Percentiles rank a stretch among this genome's conserved stretches.
phyloP scores from a whole-genome alignment of 2,329 filamentous ascomycete genomes.

The Fusarium sp. region DNA sequence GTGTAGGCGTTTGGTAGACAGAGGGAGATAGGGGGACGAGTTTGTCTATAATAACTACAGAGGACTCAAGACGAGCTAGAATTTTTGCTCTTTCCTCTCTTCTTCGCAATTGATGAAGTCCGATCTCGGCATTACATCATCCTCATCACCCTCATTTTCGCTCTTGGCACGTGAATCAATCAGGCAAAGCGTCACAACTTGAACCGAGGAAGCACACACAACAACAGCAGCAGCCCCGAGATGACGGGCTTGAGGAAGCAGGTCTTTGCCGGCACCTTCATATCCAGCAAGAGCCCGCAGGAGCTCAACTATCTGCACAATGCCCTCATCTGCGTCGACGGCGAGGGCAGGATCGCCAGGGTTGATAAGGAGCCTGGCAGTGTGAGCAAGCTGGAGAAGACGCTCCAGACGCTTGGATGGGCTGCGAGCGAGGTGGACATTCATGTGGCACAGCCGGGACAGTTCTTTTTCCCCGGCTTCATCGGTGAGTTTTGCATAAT shows the following conservation, averaged over 20 bases:
- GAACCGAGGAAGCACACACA: not conserved
- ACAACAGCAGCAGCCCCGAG: not conserved
- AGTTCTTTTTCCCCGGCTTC: conserved; percentile 89
- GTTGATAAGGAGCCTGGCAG: conserved; percentile 54
- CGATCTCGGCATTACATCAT: conserved; percentile 11
- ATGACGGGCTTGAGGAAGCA: conserved; percentile 51
- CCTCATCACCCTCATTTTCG: not conserved
- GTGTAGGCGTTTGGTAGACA: not conserved
- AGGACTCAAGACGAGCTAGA: not conserved
- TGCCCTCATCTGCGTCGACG: conserved; percentile 63
- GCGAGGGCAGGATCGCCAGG: conserved; percentile 61
- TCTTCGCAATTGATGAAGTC: not conserved
- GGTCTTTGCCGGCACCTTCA: conserved; percentile 66
- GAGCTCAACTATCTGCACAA: conserved; percentile 65
- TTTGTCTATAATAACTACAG: conserved; percentile 1
- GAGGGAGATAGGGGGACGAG: not conserved
- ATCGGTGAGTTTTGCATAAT: conserved; percentile 65
- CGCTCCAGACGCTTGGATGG: conserved; percentile 61
- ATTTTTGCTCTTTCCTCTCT: not conserved
- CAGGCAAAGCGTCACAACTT: not conserved
- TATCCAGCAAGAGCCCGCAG: conserved; percentile 62
- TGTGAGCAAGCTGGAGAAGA: conserved; percentile 45
- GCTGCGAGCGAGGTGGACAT: conserved; percentile 52
- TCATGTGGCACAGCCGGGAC: conserved; percentile 55
- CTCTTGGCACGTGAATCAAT: not conserved